These are phyloP conservation scores for Trifolium fragiferum DNA, from an alignment of 306 rosid genomes.

Conservation along the genomic window DNA sequence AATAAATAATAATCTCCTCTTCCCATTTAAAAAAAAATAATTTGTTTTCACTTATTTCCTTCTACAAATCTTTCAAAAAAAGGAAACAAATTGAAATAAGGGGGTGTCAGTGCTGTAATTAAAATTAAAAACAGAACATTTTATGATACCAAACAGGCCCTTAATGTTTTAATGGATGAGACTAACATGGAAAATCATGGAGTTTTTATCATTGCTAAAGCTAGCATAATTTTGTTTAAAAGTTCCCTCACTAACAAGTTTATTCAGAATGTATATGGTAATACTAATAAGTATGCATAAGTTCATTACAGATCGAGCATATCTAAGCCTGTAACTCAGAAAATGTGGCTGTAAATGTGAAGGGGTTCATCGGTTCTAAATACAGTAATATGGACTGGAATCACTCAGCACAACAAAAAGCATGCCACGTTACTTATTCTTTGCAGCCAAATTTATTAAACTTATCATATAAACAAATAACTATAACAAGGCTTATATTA, in stretches of 20 bases:
- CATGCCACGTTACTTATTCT: not conserved
- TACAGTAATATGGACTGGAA: not conserved
- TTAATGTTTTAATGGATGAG: not conserved
- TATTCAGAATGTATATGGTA: not conserved
- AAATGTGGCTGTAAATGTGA: slow-evolving; percentile 20
- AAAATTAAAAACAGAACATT: not conserved
- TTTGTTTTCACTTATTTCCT: no score
- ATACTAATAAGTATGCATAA: slow-evolving; percentile 4
- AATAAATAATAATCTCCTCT: no score
- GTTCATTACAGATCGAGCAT: not conserved
- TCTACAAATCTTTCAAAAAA: no score
- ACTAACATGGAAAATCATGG: not conserved
- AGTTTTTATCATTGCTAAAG: not conserved
- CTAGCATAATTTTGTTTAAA: not conserved
- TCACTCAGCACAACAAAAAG: slow-evolving; percentile 15
- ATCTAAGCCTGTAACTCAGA: slow-evolving; percentile 2
- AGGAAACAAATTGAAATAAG: not conserved
- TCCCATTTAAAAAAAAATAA: no score
- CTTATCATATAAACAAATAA: slow-evolving; percentile 7
- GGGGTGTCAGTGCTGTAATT: not conserved
- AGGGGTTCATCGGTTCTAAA: slow-evolving; percentile 31
- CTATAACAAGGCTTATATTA: slow-evolving; percentile 13
- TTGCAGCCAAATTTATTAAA: slow-evolving; percentile 3
- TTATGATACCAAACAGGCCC: not conserved
- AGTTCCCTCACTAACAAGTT: slow-evolving; percentile 20